Base-by-base conservation (phyloP, 176 grass and related monocot genomes). In the Oryza rufipogon region DNA sequence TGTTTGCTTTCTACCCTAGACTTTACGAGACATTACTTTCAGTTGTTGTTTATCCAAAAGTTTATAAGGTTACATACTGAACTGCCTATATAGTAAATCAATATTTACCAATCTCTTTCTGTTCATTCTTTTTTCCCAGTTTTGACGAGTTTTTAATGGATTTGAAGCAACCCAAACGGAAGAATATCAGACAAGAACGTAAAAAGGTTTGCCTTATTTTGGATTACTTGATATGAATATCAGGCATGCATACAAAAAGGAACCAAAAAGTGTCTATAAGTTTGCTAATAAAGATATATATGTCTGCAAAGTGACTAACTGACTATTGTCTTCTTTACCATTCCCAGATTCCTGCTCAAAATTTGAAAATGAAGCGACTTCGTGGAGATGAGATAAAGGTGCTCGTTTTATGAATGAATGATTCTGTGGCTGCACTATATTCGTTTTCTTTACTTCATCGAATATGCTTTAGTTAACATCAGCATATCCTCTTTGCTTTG, bases 61-160 rank as follows among this genome's bases (percentile, higher is more conserved):
- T 49, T 84, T 70, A 26, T 66, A 54, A 86, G 22, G 1, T 66
- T 66, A 26, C 66, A 67, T 66, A 26, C 14, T 54, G 71, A 19
- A 66, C 79, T 87, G 26, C 17, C 64, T 77, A 42, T 77, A 42
- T 79, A 39, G 66, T 49, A 34, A 66, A 58, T 66, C 30, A 60
- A 75, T 70, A 44, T 81, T 66, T 70, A 78, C 26, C 84, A 33
- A 85, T 67, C 71, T 66, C 26, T 76, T 20, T 85, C 68, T 93
- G 13, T 70, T 71, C 14, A 74, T 70, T 69, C 9, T 20, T 34
- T 65, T 34, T 60, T 65, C 63, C 49, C 68, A 77, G 93, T 89
- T 98, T 98, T 89, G 96, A 98, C 77, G 96, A 98, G 56, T 98
- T 98, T 82, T 87, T 98, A 75, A 98, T 95, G 96, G 96, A 98